These are phyloP conservation scores for Colletotrichum sp. DNA, from an alignment of 2,329 filamentous ascomycete species.

Conservation along the genomic window DNA sequence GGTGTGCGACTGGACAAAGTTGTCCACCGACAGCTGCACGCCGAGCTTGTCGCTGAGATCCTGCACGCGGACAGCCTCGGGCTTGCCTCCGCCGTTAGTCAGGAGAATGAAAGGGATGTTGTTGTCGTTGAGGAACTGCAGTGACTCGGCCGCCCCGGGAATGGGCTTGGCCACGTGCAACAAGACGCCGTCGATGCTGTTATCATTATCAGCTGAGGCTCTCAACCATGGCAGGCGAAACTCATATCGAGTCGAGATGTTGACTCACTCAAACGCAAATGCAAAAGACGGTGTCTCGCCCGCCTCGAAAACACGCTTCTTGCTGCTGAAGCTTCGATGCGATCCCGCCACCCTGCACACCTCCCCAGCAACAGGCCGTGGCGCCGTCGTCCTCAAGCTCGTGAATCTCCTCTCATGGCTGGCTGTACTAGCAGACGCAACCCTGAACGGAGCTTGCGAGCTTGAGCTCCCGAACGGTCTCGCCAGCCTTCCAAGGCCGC, in stretches of 20 bases:
- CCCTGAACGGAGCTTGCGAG: not conserved
- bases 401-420: not conserved
- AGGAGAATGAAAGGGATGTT: conserved; percentile 91
- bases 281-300: conserved; percentile 36
- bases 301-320: conserved; percentile 16
- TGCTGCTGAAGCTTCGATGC: conserved; percentile 6
- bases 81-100: conserved; percentile 92
- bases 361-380: not conserved
- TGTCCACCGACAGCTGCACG: conserved; percentile 51
- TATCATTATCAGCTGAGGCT: not conserved
- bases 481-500: conserved; percentile 1
- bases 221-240: not conserved
- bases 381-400: not conserved
- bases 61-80: conserved; percentile 55
- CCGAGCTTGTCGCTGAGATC: conserved; percentile 43
- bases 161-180: conserved; percentile 81
- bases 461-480: not conserved
- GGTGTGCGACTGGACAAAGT: conserved; percentile 89
- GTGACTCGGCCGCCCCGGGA: conserved; percentile 75
- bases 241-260: not conserved
- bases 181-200: conserved; percentile 89
- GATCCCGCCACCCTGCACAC: not conserved
- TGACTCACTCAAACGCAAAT: conserved; percentile 41
- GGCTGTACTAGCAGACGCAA: not conserved
- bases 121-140: conserved; percentile 74